Conservation (phyloP, 2,329 filamentous ascomycete species). For the Aspergillus quadrilineatus region DNA sequence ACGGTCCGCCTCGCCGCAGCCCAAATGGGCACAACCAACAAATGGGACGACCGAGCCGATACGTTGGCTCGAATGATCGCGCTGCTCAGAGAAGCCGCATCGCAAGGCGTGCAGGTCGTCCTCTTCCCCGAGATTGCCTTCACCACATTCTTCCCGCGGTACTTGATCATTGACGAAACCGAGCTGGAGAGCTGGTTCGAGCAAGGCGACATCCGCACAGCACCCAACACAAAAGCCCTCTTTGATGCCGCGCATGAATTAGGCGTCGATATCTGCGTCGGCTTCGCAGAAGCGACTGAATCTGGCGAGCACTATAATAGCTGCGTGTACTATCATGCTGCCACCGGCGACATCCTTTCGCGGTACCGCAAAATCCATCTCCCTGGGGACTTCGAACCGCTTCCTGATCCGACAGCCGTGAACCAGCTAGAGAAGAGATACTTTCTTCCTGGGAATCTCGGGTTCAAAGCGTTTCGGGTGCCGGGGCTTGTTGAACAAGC, state of each 20-base stretch:
- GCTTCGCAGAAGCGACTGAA: slow-evolving; percentile 52
- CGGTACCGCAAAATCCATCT: slow-evolving; percentile 60
- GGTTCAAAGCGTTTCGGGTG: slow-evolving; percentile 55
- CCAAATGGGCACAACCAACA: slow-evolving; percentile 53
- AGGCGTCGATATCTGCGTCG: slow-evolving; percentile 53
- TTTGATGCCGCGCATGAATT: slow-evolving; percentile 51
- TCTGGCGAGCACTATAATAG: slow-evolving; percentile 53
- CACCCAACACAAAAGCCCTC: slow-evolving; percentile 49
- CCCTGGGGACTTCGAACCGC: slow-evolving; percentile 54
- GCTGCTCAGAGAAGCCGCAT: slow-evolving; percentile 49
- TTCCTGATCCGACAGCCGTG: slow-evolving; percentile 48
- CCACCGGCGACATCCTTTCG: slow-evolving; percentile 42
- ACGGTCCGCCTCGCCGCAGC: slow-evolving; percentile 53
- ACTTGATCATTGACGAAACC: slow-evolving; percentile 47
- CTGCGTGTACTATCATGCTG: slow-evolving; percentile 52
- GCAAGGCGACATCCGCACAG: slow-evolving; percentile 42
- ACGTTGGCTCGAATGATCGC: slow-evolving; percentile 51
- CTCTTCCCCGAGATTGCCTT: slow-evolving; percentile 57
- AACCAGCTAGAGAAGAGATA: slow-evolving; percentile 59
- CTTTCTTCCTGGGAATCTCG: slow-evolving; percentile 54
- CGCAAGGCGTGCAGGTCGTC: slow-evolving; percentile 49
- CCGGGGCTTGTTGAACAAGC: slow-evolving; percentile 44
- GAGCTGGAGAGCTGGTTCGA: slow-evolving; percentile 55
- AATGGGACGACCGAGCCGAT: slow-evolving; percentile 41
- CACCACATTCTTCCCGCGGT: slow-evolving; percentile 58